Percentiles rank a stretch among this genome's conserved stretches.
Evolutionary conservation across 73 alveolate species (phyloP).

Genomic region (Halteria grandinella): DNA sequence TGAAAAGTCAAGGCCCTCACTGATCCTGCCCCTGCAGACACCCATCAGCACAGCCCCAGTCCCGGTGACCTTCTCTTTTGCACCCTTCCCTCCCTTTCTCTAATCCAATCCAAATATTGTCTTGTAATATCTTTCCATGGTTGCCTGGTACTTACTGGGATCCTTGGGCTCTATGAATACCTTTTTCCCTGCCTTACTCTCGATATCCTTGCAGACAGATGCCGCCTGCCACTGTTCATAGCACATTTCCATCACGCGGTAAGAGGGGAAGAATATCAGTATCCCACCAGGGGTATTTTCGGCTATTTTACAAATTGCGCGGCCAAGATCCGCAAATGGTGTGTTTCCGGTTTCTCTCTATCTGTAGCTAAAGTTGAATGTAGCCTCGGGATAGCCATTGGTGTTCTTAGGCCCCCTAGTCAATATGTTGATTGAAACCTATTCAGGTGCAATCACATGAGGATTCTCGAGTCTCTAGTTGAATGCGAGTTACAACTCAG

Average conservation of each 20-base stretch:
- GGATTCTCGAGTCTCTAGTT: conserved; percentile 78
- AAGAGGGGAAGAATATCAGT: conserved; percentile 90
- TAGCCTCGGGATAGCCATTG: too few species aligned
- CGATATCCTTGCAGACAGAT: conserved; percentile 69
- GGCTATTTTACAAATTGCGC: conserved; percentile 66
- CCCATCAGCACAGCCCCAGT: conserved; percentile 91
- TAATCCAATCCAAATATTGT: not conserved
- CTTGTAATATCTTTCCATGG: conserved; percentile 13
- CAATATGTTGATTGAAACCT: conserved; percentile 73
- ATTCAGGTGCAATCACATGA: conserved; percentile 89
- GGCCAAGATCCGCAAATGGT: conserved; percentile 80
- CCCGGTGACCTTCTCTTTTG: not conserved
- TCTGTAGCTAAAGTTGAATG: conserved; percentile 74
- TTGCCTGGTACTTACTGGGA: conserved; percentile 34
- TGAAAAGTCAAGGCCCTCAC: conserved; percentile 95
- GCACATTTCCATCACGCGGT: conserved; percentile 78
- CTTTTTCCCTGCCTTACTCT: conserved; percentile 57
- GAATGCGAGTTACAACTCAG: conserved; percentile 84
- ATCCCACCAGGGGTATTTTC: conserved; percentile 90
- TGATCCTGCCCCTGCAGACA: conserved; percentile 87
- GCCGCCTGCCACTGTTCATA: conserved; percentile 80
- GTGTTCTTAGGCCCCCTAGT: conserved; percentile 66
- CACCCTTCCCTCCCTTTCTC: too few species aligned
- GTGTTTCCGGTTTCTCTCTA: conserved; percentile 75
- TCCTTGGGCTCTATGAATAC: conserved; percentile 87